Percentiles rank a stretch among this genome's conserved stretches.
Conservation (phyloP, 2,329 filamentous ascomycete genomes). For the Capronia americana region DNA sequence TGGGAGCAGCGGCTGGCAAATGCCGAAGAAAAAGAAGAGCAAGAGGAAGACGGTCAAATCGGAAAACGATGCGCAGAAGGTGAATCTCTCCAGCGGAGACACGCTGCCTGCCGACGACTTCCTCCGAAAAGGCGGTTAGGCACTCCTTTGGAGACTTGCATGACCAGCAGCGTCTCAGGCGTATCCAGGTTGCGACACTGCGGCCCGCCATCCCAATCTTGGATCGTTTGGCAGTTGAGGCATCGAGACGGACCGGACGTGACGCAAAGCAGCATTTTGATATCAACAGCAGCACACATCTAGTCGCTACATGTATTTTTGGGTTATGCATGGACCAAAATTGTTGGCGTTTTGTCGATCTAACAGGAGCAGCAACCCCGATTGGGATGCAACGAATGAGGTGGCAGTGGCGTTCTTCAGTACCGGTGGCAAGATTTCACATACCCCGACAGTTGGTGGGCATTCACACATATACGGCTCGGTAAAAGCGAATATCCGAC, state of each 20-base stretch:
- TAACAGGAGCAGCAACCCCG: slow-evolving; percentile 23
- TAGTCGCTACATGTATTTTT: slow-evolving; percentile 36
- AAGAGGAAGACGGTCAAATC: slow-evolving; percentile 51
- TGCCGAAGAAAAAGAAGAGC: slow-evolving; percentile 49
- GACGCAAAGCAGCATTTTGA: slow-evolving; percentile 20
- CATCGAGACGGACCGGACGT: neutral
- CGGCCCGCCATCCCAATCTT: neutral
- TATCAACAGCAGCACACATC: slow-evolving; percentile 36
- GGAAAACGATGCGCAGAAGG: slow-evolving; percentile 43
- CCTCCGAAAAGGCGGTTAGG: slow-evolving; percentile 54
- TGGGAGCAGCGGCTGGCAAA: slow-evolving; percentile 48
- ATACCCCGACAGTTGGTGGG: slow-evolving; percentile 1
- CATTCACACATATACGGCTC: slow-evolving; percentile 14
- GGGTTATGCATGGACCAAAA: slow-evolving; percentile 35
- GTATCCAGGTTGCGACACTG: neutral
- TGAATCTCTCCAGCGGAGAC: slow-evolving; percentile 45
- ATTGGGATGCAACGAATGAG: slow-evolving; percentile 19
- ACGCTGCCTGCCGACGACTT: slow-evolving; percentile 52
- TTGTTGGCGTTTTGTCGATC: slow-evolving; percentile 36
- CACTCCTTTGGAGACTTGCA: slow-evolving; percentile 32
- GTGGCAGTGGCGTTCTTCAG: slow-evolving; percentile 20
- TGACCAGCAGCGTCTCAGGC: slow-evolving; percentile 15
- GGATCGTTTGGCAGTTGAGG: neutral
- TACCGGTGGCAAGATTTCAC: slow-evolving; percentile 3
- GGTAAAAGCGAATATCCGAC: slow-evolving; percentile 8